These are phyloP conservation scores for Apiospora pterosperma DNA, from an alignment of 2,329 filamentous ascomycete genomes.

Conservation along the genomic window DNA sequence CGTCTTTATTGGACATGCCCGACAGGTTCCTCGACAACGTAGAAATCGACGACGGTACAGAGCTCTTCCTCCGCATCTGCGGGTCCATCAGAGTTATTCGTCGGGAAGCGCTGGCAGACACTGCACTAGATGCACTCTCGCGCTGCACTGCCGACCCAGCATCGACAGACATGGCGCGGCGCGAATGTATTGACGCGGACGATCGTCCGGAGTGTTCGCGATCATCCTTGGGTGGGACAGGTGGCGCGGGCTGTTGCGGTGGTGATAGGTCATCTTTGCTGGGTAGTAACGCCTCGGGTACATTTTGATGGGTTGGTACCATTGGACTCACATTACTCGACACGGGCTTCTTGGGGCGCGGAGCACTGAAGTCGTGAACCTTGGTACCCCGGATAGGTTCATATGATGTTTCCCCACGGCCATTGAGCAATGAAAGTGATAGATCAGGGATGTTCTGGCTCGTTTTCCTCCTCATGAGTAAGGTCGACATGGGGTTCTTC, in stretches of 20 bases:
- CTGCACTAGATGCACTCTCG: conserved; percentile 8
- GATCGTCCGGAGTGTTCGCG: conserved; percentile 22
- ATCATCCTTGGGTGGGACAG: conserved; percentile 37
- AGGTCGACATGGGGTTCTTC: conserved; percentile 57
- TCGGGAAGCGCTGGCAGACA: conserved; percentile 9
- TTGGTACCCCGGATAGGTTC: conserved; percentile 63
- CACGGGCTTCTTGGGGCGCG: conserved; percentile 43
- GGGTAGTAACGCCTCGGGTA: conserved; percentile 12
- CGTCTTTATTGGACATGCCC: conserved; percentile 38
- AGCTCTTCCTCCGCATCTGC: conserved; percentile 18
- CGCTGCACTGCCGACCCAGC: conserved; percentile 18
- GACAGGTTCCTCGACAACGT: conserved; percentile 43
- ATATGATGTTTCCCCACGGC: conserved; percentile 45
- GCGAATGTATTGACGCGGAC: conserved; percentile 31
- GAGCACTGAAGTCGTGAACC: conserved; percentile 65
- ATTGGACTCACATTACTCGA: conserved; percentile 22
- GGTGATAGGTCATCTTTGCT: background rate
- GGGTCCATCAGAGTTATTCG: conserved; percentile 6
- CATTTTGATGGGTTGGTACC: conserved; percentile 12
- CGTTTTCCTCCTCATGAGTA: conserved; percentile 54
- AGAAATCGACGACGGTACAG: conserved; percentile 31
- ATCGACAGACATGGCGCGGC: conserved; percentile 25
- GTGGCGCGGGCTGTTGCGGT: conserved; percentile 22
- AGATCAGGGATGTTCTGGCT: conserved; percentile 46
- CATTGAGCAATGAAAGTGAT: conserved; percentile 34